A percentile compares a stretch with the other conserved stretches of the same genome.
These are phyloP conservation scores for Boletus reticulatus DNA, from an alignment of 768 basidiomycete species.

Conservation along the genomic window DNA sequence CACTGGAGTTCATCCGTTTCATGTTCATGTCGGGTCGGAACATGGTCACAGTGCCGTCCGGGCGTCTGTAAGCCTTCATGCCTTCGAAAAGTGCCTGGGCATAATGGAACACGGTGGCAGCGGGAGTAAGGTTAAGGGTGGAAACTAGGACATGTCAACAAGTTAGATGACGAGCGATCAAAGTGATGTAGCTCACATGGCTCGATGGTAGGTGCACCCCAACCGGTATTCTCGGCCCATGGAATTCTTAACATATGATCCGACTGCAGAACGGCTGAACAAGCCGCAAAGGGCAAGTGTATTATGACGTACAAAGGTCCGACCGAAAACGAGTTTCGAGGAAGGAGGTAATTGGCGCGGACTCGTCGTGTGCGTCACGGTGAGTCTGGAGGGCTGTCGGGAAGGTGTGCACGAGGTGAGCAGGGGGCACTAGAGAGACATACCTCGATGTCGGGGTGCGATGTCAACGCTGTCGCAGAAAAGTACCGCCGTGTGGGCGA, in stretches of 20 bases:
- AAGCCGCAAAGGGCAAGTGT: conserved; percentile 5
- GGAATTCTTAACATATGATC: conserved; percentile 84
- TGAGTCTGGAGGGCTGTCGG: conserved; percentile 50
- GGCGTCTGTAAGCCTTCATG: conserved; percentile 87
- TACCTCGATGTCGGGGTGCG: conserved; percentile 55
- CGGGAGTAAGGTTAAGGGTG: conserved; percentile 24
- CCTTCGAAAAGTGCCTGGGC: conserved; percentile 91
- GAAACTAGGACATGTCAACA: conserved; percentile 19
- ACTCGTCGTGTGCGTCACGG: conserved; percentile 44
- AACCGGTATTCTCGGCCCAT: conserved; percentile 72
- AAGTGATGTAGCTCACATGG: conserved; percentile 58
- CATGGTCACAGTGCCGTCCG: conserved; percentile 69
- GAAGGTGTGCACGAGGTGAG: background rate
- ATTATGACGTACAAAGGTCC: conserved; percentile 63
- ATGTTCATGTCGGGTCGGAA: conserved; percentile 98
- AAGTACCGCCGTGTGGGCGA: conserved; percentile 12
- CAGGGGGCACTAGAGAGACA: background rate
- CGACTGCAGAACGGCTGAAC: conserved; percentile 43
- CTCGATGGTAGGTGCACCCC: conserved; percentile 78
- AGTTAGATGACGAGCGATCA: background rate
- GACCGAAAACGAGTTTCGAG: conserved; percentile 76
- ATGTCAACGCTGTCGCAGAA: conserved; percentile 19
- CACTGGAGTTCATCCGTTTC: conserved; percentile 90
- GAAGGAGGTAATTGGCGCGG: conserved; percentile 65
- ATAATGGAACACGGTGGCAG: conserved; percentile 84